Percentiles rank a stretch among this genome's conserved stretches.
Conservation (phyloP, 768 basidiomycete genomes). For the Coprinopsis strossmayeri region DNA sequence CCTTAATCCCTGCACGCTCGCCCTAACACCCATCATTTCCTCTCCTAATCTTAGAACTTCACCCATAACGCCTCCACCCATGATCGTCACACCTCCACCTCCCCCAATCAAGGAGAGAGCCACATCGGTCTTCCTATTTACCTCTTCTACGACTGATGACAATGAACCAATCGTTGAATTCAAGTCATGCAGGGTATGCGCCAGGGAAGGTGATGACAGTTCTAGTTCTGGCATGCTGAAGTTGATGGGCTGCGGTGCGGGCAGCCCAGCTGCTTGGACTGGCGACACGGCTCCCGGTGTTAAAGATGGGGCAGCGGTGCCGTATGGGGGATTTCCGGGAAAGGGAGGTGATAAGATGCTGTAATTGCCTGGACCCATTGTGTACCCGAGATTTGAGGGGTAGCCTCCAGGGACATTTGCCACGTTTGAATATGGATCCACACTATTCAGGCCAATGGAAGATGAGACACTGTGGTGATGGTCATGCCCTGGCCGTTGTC, state of each 20-base stretch:
- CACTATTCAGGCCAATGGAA: neutral
- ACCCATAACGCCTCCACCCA: constrained; percentile 57
- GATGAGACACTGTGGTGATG: constrained; percentile 8
- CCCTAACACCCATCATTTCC: constrained; percentile 64
- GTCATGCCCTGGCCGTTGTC: constrained; percentile 2
- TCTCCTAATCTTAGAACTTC: constrained; percentile 69
- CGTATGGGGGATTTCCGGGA: neutral
- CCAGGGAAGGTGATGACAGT: neutral
- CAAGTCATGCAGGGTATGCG: constrained; percentile 11
- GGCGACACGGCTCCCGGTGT: neutral
- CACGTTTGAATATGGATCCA: neutral
- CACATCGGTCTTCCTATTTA: constrained; percentile 13
- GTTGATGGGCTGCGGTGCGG: neutral
- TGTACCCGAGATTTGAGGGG: neutral
- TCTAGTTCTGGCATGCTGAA: constrained; percentile 5
- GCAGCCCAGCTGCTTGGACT: neutral
- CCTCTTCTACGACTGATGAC: constrained; percentile 10
- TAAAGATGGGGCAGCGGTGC: neutral
- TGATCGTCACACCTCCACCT: constrained; percentile 32
- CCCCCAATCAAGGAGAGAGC: constrained; percentile 11
- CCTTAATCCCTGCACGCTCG: constrained; percentile 65
- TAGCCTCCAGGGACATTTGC: neutral
- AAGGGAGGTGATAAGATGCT: neutral
- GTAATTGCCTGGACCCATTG: neutral
- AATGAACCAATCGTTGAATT: constrained; percentile 11